Conservation (phyloP, 768 basidiomycete genomes). For the Pleurotus citrinopileatus region DNA sequence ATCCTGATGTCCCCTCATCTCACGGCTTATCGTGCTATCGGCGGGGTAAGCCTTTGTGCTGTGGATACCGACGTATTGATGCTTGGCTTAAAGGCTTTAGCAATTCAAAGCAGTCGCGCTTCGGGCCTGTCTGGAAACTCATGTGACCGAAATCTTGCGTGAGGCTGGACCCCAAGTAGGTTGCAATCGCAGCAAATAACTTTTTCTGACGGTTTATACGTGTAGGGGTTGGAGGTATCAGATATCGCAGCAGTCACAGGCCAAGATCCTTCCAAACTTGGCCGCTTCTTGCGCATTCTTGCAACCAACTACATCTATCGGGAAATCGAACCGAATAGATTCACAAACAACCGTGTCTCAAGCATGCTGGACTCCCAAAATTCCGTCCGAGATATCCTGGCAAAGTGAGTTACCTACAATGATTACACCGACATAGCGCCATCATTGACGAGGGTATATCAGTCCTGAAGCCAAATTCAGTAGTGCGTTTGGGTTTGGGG, state of each 20-base stretch:
- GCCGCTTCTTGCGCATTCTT: conserved; percentile 27
- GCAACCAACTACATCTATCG: conserved; percentile 28
- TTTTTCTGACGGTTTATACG: not conserved
- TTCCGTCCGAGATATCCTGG: conserved; percentile 18
- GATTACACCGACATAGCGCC: no score
- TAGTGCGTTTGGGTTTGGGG: conserved; percentile 18
- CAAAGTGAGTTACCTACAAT: conserved; percentile 19
- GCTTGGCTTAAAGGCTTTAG: no score
- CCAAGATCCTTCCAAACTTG: conserved; percentile 27
- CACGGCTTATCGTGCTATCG: conserved; percentile 12
- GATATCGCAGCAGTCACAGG: conserved; percentile 26
- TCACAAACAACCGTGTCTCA: conserved; percentile 31
- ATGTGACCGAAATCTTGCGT: conserved; percentile 33
- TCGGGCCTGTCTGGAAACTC: conserved; percentile 24
- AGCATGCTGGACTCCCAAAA: conserved; percentile 26
- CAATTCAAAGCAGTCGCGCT: conserved; percentile 20
- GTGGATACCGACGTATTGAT: no score
- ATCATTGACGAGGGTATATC: no score
- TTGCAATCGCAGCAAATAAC: not conserved
- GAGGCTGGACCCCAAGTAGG: conserved; percentile 28
- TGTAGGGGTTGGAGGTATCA: conserved; percentile 26
- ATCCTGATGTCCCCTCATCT: conserved; percentile 16
- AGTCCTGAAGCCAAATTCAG: conserved; percentile 15
- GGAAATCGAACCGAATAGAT: conserved; percentile 29
- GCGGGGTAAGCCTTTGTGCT: conserved; percentile 12